Base-by-base conservation (phyloP, 164 flowering plant species). In the Dillenia turbinata region DNA sequence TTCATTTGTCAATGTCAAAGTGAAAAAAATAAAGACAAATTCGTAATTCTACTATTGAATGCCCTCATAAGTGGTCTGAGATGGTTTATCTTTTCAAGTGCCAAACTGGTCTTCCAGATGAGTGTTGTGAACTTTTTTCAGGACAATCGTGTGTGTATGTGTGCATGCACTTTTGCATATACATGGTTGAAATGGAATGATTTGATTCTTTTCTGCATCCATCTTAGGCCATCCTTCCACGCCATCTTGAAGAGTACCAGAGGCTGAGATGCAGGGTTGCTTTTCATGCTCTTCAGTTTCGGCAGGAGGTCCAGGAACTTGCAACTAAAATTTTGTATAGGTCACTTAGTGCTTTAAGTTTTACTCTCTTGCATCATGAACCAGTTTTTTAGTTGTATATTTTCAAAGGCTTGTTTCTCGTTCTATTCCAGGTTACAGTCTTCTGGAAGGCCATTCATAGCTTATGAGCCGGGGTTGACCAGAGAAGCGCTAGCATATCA, bases 221-320 rank as follows among this genome's bases (percentile, higher is more conserved):
- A 15, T 49, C 11, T 12, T 75, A 94, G 99, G 89, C 96, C 17
- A 69, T 80, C 57, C 96, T 94, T 71, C 96, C 99, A 12, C 79
- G 84, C 24, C 59, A 76, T 64, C 81, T 89, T 53, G 92, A 86
- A 75, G 97, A 94, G 65, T 82, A 80, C 68, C 99, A 94, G 60
- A 83, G 97, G 70, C 79, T 94, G 56, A 83, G 99, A 78, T 94
- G 99, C 68, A 79, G 99, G 66, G 99, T 94, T 69, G 79, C 99
- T 61, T 94, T 80, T 64, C 96, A 94, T 80, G 99, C 96, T 15
- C 83, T 94, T 53, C 81, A 67, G 59, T 94, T 94, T 61, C 83
- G 99, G 12, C 79, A 77, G 16, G 97, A 91, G 71, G 90, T 94
- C 59, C 91, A 85, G 71, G 88, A 91, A 65, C 88, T 94, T 59